Evolutionary conservation across 495 filamentous ascomycete genomes (phyloP), one percentile per base, ranked within the genome.

Genomic region (Penicillium daleae): DNA sequence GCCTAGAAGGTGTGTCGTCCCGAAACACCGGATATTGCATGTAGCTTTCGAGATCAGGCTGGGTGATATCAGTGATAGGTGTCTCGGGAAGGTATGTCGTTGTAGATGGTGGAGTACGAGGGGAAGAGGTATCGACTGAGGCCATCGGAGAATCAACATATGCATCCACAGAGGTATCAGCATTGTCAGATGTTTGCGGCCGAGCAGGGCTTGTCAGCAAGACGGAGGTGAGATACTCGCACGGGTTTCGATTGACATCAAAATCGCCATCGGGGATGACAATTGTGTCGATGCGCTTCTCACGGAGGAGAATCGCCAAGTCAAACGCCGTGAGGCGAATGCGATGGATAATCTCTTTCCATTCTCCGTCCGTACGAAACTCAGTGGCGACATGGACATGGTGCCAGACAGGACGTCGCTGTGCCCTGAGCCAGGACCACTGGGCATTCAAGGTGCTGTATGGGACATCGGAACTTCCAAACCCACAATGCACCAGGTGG

Each of bases 361-460:
- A 78, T 6, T 52, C 50, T 6, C 56, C 57, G 2, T 72, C 42
- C 2, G 33, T 53, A 4, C 59, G 52, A 61, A 75, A 74, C 1
- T 57, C 55, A 0, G 67, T 69, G 0, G 56, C 61, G 0, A 60
- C 9, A 32, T 76, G 70, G 0, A 78, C 73, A n/a, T 67, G 49
- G 0, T 48, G 39, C 72, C 74, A 78, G 0, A 74, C 58, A 0
- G 50, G 29, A 17, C 73, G 55, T 0, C 48, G 42, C 6, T 35
- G 17, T 2, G 55, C 19, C n/a, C 24, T 56, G 62, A 78, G 62
- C 22, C 61, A 59, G 0, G 10, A 17, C 72, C 74, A 76, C 42
- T 77, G 77, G 0, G 60, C 54, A 17, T 66, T 7, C 0, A 78
- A 35, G 0, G 59, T 63, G 0, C 2, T 9, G 6, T 40, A 61